Evolutionary conservation across 371 early-diverging fungal species (phyloP).

Genomic region (Mortierella sp.): DNA sequence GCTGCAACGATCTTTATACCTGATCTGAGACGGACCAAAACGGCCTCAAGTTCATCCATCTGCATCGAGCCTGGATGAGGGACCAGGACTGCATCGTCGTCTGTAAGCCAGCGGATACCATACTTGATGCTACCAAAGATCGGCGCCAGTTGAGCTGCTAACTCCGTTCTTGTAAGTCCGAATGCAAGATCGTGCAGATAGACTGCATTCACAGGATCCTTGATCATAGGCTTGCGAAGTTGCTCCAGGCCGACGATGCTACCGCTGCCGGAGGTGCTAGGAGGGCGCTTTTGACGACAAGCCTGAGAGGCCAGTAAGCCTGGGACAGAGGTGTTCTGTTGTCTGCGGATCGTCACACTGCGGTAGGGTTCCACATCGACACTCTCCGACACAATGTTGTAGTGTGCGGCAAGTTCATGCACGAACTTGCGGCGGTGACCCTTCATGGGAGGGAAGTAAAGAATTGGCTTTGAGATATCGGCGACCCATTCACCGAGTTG

Average conservation of each 20-base stretch:
- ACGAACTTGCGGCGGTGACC: constrained; percentile 72
- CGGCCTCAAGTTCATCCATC: constrained; percentile 62
- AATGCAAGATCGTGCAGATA: constrained; percentile 65
- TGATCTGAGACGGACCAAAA: constrained; percentile 62
- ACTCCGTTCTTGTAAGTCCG: constrained; percentile 63
- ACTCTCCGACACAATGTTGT: constrained; percentile 72
- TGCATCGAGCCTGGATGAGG: constrained; percentile 59
- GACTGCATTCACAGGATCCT: constrained; percentile 66
- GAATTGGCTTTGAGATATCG: constrained; percentile 59
- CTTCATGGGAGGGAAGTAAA: constrained; percentile 78
- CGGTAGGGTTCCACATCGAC: constrained; percentile 81
- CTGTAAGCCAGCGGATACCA: constrained; percentile 63
- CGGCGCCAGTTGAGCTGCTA: constrained; percentile 58
- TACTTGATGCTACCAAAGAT: constrained; percentile 60
- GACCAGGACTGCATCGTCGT: constrained; percentile 64
- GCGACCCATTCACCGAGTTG: constrained; percentile 70
- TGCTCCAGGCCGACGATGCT: constrained; percentile 32
- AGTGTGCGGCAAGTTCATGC: constrained; percentile 76
- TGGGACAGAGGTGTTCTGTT: constrained; percentile 54
- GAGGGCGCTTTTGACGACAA: constrained; percentile 36
- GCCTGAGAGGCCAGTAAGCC: constrained; percentile 48
- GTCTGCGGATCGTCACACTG: constrained; percentile 73
- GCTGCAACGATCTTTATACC: constrained; percentile 53
- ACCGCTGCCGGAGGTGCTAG: constrained; percentile 1
- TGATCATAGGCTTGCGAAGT: constrained; percentile 36